Evolutionary conservation across 306 rosid species (phyloP).

Genomic region (Glycine soja): DNA sequence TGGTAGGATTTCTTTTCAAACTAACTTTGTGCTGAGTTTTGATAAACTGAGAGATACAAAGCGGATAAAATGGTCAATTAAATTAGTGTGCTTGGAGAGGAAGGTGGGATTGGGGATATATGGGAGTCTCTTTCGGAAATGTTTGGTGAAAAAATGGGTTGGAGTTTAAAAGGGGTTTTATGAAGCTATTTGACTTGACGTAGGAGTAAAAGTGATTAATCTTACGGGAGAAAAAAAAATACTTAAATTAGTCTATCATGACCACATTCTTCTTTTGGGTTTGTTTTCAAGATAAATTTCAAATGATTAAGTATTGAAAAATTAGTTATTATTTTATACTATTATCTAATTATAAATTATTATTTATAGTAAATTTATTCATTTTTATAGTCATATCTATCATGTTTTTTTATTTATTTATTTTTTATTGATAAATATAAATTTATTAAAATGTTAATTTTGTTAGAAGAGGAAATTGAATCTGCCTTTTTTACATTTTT

Average conservation of each 20-base stretch:
- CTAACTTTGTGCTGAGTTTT: conserved; percentile 39
- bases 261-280: background rate
- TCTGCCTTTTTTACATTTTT: too few relatives aligned
- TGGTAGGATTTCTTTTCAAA: conserved; percentile 52
- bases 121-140: conserved; percentile 38
- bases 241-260: background rate
- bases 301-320: background rate
- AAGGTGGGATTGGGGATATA: conserved; percentile 21
- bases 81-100: conserved; percentile 16
- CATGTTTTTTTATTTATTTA: too few relatives aligned
- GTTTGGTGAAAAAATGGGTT: conserved; percentile 48
- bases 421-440: too few relatives aligned
- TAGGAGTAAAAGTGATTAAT: conserved; percentile 35
- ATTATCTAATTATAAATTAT: too few relatives aligned
- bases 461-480: too few relatives aligned
- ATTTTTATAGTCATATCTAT: too few relatives aligned
- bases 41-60: conserved; percentile 17
- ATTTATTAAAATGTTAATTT: too few relatives aligned
- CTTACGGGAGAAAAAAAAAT: background rate
- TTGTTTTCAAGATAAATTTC: conserved; percentile 7
- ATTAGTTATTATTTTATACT: too few relatives aligned
- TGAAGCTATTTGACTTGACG: conserved; percentile 44
- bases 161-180: conserved; percentile 42
- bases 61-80: conserved; percentile 23
- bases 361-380: too few relatives aligned